Percentiles rank a stretch among this genome's conserved stretches.
Conservation (phyloP, 306 rosid genomes). For the Purshia tridentata region DNA sequence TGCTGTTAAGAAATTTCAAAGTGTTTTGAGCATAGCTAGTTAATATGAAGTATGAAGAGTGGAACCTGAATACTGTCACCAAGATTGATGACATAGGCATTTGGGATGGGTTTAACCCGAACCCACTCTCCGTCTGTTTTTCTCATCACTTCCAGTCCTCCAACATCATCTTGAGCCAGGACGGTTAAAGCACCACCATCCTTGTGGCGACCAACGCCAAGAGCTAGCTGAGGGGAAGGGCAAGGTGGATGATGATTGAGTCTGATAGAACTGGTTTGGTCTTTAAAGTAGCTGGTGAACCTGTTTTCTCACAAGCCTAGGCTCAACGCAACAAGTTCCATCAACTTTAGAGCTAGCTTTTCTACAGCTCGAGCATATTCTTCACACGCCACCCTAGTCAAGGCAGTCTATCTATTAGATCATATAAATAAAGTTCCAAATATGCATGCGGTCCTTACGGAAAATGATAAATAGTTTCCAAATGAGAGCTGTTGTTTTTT, state of each 20-base stretch:
- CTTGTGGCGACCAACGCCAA: constrained; percentile 63
- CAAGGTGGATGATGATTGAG: constrained; percentile 63
- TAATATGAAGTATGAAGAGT: neutral
- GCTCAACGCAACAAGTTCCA: constrained; percentile 58
- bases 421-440: neutral
- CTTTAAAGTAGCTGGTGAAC: constrained; percentile 45
- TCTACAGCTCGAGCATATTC: constrained; percentile 45
- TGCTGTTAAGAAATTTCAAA: too few species aligned
- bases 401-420: neutral
- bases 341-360: constrained; percentile 35
- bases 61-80: constrained; percentile 56
- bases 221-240: constrained; percentile 52
- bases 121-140: constrained; percentile 63
- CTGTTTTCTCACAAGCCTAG: constrained; percentile 43
- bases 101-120: constrained; percentile 47
- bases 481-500: too few species aligned
- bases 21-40: too few species aligned
- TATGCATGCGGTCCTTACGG: neutral
- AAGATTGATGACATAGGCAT: constrained; percentile 52
- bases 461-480: too few species aligned
- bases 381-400: constrained; percentile 33
- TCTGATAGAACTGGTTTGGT: constrained; percentile 40
- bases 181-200: constrained; percentile 51
- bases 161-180: constrained; percentile 62
- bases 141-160: constrained; percentile 53